These are phyloP conservation scores for Phytophthora pseudosyringae DNA, from an alignment of 352 stramenopile genomes.

Conservation along the genomic window DNA sequence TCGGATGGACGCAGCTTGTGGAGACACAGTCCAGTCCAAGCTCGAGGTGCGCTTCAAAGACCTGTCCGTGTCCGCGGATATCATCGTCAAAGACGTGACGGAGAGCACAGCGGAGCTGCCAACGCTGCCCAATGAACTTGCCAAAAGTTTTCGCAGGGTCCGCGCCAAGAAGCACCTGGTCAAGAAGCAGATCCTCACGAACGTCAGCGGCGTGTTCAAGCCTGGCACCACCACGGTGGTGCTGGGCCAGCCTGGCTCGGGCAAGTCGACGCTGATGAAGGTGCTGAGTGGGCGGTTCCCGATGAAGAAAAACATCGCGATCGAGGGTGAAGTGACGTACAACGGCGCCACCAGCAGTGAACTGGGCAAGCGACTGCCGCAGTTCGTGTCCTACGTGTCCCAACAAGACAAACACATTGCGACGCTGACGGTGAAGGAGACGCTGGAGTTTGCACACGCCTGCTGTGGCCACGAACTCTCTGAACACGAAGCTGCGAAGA, in stretches of 20 bases:
- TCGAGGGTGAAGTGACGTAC: slow-evolving; percentile 44
- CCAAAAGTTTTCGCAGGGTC: slow-evolving; percentile 35
- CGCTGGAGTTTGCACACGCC: slow-evolving; percentile 18
- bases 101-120: slow-evolving; percentile 30
- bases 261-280: slow-evolving; percentile 29
- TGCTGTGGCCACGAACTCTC: slow-evolving; percentile 34
- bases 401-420: no score
- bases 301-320: slow-evolving; percentile 36
- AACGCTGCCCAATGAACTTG: slow-evolving; percentile 38
- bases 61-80: slow-evolving; percentile 40
- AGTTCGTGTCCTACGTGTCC: no score
- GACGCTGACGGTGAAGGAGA: no score
- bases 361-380: slow-evolving; percentile 13
- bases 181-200: slow-evolving; percentile 18
- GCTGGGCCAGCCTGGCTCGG: no score
- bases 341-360: slow-evolving; percentile 34
- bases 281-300: slow-evolving; percentile 42
- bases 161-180: slow-evolving; percentile 33
- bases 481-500: slow-evolving; percentile 13
- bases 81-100: slow-evolving; percentile 28
- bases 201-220: no score
- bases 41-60: slow-evolving; percentile 52
- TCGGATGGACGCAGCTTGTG: slow-evolving; percentile 35
- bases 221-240: no score
- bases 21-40: slow-evolving; percentile 38